Base-by-base conservation (phyloP, 2,329 filamentous ascomycete genomes). In the Fusarium redolens region DNA sequence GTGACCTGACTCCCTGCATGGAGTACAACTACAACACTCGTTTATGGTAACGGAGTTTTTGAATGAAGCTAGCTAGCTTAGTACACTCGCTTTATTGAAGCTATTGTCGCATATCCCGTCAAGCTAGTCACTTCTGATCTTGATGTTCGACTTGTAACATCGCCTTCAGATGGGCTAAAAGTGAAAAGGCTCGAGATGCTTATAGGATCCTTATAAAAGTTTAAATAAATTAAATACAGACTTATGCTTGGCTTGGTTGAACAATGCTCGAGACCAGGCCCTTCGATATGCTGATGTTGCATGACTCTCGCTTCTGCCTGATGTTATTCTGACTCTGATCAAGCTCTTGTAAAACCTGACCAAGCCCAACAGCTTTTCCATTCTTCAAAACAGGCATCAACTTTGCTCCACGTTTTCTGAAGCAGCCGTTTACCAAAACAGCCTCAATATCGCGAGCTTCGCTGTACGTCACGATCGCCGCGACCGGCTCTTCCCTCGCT, bases 31-130 rank as follows among this genome's bases (percentile, higher is more conserved):
- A 22, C 22, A 22, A 22, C n/a, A 3, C 30, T 33, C n/a, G 7
- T 33, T 50, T 17, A 10, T 0, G 2, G 18, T 50, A 1, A 17
- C 28, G n/a, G 14, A n/a, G 0, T 22, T 7, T 22, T 2, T 1
- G 1, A 1, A 7, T 5, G 2, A 22, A 7, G n/a, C 30, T 50
- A 10, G n/a, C 15, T 33, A 50, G 30, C n/a, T 22, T 15, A 15
- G 25, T 14, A 22, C 47, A 50, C 2, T 50, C 30, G n/a, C 5
- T 33, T 20, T 22, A 33, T 50, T 18, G 15, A 18, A 33, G 7
- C 4, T 10, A 18, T 10, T 22, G 15, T 22, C 12, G 0, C 11
- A 4, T 3, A 13, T 22, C 30, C 13, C 15, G 18, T 20, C 10
- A 10, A 7, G 10, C 4, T 18, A 1, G 25, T 6, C 7, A 3